Evolutionary conservation across 495 filamentous ascomycete species (phyloP), one percentile per base, ranked within the genome.

Genomic region (Tuber brumale): DNA sequence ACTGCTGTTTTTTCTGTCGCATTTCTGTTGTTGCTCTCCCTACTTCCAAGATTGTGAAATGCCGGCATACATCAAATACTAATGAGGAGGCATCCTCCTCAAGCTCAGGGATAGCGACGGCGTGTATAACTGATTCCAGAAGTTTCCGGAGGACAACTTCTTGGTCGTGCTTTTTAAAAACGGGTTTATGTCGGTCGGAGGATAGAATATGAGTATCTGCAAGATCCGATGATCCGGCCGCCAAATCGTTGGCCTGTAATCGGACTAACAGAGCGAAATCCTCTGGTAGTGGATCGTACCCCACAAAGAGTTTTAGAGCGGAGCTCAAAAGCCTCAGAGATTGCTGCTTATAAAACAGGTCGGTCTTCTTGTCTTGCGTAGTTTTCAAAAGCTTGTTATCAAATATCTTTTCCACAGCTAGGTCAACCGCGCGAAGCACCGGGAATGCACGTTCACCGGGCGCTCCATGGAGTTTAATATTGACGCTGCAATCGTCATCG

Each of bases 11-110:
- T 31, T 85, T 87, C 73, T 92, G 92, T 83, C 92, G 92, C 79
- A 90, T 85, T 74, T 95, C 90, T 42, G 91, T 89, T 69, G 97
- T 86, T 21, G 92, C 89, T 72, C 89, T 89, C 69, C 93, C 94
- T 12, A 98, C 85, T 84, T 99, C 96, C n/a, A 98, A 85, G 70
- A 99, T 87, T 1, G 93, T 91, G 76, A 98, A 94, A 83, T 99
- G 96, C 35, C 91, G 90, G 80, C 92, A 94, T 4, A 97, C 84
- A 83, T 96, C 92, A 14, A 89, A 86, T 21, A 97, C 86, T 72
- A 98, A 89, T 3, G 88, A 80, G 42, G 88, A 89, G 2, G 94
- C 94, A 69, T 92, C 89, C 18, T 88, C 86, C 75, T 91, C 87
- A 77, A 97, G 90, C 57, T 95, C 93, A 0, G 92, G 89, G 18